Evolutionary conservation across 176 grass and related monocot species (phyloP).

Genomic region (Bothriochloa decipiens): DNA sequence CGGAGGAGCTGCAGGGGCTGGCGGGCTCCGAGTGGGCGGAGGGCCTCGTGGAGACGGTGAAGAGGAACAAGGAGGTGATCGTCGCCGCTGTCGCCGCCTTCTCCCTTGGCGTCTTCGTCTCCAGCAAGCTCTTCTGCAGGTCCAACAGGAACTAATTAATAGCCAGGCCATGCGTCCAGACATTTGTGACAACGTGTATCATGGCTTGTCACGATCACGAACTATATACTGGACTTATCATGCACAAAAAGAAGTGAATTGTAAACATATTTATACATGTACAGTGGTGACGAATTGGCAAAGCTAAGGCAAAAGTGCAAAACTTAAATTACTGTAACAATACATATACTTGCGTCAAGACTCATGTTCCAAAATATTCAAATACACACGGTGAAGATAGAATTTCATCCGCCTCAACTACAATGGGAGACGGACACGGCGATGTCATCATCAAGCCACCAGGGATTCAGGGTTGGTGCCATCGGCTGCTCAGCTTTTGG

Average conservation of each 20-base stretch:
- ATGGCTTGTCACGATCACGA: too few species aligned
- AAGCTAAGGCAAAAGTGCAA: background rate
- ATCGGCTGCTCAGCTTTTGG: too few species aligned
- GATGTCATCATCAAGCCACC: too few species aligned
- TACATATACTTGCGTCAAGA: background rate
- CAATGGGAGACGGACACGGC: too few species aligned
- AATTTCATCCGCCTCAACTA: background rate
- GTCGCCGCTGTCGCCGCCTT: slow-evolving; percentile 29
- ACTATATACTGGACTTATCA: too few species aligned
- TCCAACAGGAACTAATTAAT: background rate
- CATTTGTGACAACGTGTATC: background rate
- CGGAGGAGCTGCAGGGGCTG: slow-evolving; percentile 29
- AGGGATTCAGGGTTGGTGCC: too few species aligned
- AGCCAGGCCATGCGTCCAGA: background rate
- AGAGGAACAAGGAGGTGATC: slow-evolving; percentile 54
- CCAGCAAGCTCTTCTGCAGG: slow-evolving; percentile 43
- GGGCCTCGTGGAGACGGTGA: slow-evolving; percentile 8
- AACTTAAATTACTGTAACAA: background rate
- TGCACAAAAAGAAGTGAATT: too few species aligned
- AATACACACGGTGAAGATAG: background rate
- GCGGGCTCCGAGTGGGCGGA: slow-evolving; percentile 39
- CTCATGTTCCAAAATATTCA: background rate
- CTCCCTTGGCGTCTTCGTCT: slow-evolving; percentile 45
- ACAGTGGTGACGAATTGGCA: too few species aligned
- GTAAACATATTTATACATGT: too few species aligned